Evolutionary conservation across 768 basidiomycete genomes (phyloP).

Genomic region (Hemileccinum impolitum): DNA sequence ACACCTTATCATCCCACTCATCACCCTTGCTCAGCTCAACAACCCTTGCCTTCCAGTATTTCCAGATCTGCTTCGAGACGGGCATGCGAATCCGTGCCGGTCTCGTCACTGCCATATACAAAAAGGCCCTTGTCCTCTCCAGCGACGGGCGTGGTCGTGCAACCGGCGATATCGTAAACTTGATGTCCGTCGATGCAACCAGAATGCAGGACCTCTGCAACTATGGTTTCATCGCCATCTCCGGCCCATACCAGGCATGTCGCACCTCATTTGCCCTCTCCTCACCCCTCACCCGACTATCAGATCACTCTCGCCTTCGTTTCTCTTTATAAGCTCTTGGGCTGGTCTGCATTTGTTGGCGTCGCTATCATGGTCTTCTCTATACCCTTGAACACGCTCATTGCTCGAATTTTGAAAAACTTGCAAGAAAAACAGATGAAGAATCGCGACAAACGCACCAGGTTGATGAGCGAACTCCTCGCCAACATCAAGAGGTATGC

Average conservation of each 20-base stretch:
- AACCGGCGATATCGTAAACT: conserved; percentile 90
- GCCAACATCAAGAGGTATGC: conserved; percentile 80
- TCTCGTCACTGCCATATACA: conserved; percentile 80
- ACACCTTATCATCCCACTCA: not conserved
- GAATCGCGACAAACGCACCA: conserved; percentile 78
- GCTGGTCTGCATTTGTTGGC: conserved; percentile 89
- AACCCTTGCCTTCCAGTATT: conserved; percentile 52
- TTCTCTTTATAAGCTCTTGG: conserved; percentile 84
- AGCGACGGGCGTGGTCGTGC: conserved; percentile 80
- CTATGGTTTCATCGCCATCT: conserved; percentile 80
- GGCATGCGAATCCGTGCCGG: conserved; percentile 95
- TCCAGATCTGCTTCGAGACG: conserved; percentile 77
- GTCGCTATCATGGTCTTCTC: conserved; percentile 86
- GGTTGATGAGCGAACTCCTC: conserved; percentile 91
- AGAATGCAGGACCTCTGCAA: conserved; percentile 78
- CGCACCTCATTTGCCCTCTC: not conserved
- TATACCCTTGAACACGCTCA: conserved; percentile 68
- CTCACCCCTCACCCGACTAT: not conserved
- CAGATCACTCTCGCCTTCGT: conserved; percentile 86
- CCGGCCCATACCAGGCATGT: conserved; percentile 78
- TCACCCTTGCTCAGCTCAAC: not conserved
- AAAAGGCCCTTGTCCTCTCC: conserved; percentile 81
- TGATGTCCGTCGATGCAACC: conserved; percentile 86
- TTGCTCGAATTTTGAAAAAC: conserved; percentile 65
- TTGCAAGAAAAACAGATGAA: conserved; percentile 94